Percentiles rank a stretch among this genome's conserved stretches.
These are phyloP conservation scores for Bipolaris oryzae DNA, from an alignment of 2,329 filamentous ascomycete species.

Conservation along the genomic window DNA sequence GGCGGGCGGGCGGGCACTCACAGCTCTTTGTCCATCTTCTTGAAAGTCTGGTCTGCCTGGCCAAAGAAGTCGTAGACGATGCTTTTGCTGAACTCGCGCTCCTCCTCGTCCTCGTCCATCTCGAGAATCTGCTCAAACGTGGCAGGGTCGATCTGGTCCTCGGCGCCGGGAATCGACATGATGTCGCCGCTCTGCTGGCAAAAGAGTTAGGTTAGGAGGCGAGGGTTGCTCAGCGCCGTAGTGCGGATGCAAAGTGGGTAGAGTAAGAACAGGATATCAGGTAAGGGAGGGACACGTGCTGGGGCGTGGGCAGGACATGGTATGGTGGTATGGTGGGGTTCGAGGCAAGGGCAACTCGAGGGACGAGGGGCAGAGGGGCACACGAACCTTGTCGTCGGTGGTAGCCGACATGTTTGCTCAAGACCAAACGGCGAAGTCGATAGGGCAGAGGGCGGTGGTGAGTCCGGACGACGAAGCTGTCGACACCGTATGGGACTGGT, in stretches of 20 bases:
- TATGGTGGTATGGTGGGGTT: conserved; percentile 17
- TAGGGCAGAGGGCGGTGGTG: conserved; percentile 14
- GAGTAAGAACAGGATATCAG: background rate
- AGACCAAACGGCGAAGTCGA: conserved; percentile 18
- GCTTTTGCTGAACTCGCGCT: conserved; percentile 83
- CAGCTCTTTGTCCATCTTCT: conserved; percentile 81
- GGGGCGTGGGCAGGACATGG: conserved; percentile 11
- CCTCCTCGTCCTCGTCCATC: conserved; percentile 91
- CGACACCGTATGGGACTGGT: conserved; percentile 27
- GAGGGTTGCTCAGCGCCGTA: conserved; percentile 1
- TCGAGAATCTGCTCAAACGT: conserved; percentile 97
- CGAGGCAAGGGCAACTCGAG: conserved; percentile 14
- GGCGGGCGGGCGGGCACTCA: conserved; percentile 59
- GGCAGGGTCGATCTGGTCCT: conserved; percentile 74
- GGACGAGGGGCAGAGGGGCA: conserved; percentile 37
- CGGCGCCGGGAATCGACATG: conserved; percentile 64
- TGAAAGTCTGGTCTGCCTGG: conserved; percentile 85
- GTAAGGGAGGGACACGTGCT: conserved; percentile 6
- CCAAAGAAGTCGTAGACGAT: conserved; percentile 94
- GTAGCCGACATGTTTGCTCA: conserved; percentile 43
- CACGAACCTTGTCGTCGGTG: conserved; percentile 48
- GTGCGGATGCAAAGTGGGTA: background rate
- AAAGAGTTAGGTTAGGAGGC: conserved; percentile 9
- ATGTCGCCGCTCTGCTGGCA: conserved; percentile 40
- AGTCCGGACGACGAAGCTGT: conserved; percentile 26